Evolutionary conservation across 441 rosid species (phyloP), one percentile per base, ranked within the genome.

Genomic region (Geranium incanum): DNA sequence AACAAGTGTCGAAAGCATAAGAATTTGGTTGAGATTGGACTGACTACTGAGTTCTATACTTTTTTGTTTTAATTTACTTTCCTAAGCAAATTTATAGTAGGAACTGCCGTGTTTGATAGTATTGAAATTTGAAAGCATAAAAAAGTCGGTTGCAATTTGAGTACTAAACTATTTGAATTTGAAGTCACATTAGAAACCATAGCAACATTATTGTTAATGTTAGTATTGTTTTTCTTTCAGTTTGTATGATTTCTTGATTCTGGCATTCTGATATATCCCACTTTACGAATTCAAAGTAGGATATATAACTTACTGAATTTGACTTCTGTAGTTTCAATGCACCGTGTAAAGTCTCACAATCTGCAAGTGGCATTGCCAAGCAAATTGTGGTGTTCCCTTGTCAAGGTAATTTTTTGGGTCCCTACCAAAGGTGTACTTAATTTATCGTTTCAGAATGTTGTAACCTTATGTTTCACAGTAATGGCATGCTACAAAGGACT

Each of bases 221-320:
- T 48, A 48, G 55, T 48, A 15, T 48, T 11, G n/a, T 48, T 57
- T 16, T 57, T 57, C 21, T 57, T 57, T 57, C 15, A 57, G 23
- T 57, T 57, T 57, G 63, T 57, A 57, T 43, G 12, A 43, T 15
- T 57, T 7, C 19, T 15, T 57, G 63, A 57, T 57, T 15, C 23
- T 57, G 15, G 55, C 21, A 57, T 57, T 57, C 23, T 57, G 19
- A 57, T 57, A 21, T 15, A 11, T 48, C 55, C 55, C 15, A 48
- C 52, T 45, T 55, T 19, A n/a, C 21, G 6, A 55, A 55, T 55
- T 6, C 62, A 55, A 16, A 55, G 62, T 55, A 55, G 21, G 6
- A 55, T n/a, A n/a, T 45, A 8, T 45, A 45, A 45, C 62, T n/a
- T n/a, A 57, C 63, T 59, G 64, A 59, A 6, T 16, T 59, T 59